These are phyloP conservation scores for Cladosporium sp. DNA, from an alignment of 2,329 filamentous ascomycete species.

Conservation along the genomic window DNA sequence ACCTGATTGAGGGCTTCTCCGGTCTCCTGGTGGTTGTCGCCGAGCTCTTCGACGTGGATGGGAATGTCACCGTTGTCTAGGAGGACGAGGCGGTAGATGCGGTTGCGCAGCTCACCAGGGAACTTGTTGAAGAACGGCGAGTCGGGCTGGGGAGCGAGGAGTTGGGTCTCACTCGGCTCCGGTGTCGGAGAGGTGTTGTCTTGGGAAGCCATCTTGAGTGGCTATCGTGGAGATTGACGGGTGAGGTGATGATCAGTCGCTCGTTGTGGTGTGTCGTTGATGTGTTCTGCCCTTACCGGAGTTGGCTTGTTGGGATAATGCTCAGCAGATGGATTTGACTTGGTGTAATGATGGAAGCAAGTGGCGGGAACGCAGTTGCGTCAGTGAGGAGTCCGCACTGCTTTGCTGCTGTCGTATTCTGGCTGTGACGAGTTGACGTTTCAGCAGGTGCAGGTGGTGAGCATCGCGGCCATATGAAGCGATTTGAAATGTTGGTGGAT, in stretches of 20 bases:
- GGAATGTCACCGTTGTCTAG: not conserved
- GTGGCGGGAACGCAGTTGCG: too few relatives aligned
- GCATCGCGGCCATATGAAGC: too few relatives aligned
- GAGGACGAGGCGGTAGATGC: conserved; percentile 15
- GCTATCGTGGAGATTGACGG: not conserved
- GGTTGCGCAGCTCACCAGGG: conserved; percentile 17
- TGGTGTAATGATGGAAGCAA: too few relatives aligned
- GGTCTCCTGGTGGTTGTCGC: not conserved
- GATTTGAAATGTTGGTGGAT: too few relatives aligned
- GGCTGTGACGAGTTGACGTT: too few relatives aligned
- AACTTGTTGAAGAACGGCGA: conserved; percentile 11
- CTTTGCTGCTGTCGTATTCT: too few relatives aligned
- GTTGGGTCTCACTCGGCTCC: not conserved
- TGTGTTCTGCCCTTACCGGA: too few relatives aligned
- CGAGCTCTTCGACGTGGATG: not conserved
- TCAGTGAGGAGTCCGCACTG: too few relatives aligned
- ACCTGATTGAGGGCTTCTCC: not conserved
- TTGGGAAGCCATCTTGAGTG: not conserved
- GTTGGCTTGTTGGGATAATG: too few relatives aligned
- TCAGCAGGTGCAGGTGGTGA: too few relatives aligned
- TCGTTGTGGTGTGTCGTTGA: not conserved
- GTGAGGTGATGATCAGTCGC: not conserved
- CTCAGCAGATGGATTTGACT: too few relatives aligned
- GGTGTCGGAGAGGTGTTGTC: too few relatives aligned
- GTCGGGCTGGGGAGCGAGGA: not conserved